Evolutionary conservation across 192 early-diverging fungal genomes (phyloP), one percentile per base, ranked within the genome.

Genomic region (Rhizophlyctis rosea): DNA sequence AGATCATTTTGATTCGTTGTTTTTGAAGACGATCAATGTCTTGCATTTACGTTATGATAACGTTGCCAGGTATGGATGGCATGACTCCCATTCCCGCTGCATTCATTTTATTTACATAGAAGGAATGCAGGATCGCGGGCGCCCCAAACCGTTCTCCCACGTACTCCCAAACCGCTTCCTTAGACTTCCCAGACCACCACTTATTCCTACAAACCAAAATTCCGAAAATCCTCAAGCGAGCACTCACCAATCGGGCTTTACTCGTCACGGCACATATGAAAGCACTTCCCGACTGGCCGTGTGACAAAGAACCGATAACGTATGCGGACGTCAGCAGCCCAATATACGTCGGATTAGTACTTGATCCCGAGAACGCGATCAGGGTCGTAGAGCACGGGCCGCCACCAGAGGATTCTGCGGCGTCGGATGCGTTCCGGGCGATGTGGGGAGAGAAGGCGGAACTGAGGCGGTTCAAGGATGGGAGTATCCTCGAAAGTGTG

Each of bases 371-470:
- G 24, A 69, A 82, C 47, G 79, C 88, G 3, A 66, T 74, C 52
- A 84, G 91, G 29, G 47, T 91, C 27, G 91, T 99, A 0, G 94
- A 93, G 66, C 77, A 89, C 67, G 96, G 96, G 0, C 96, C 96
- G 11, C 72, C 69, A 34, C 86, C 90, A 16, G 87, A 90, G 31
- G 83, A 94, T 50, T 74, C 72, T 30, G 78, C 80, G 24, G 65
- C 63, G 0, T 78, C 84, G 3, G 76, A 76, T 9, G 81, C 73
- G 21, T 97, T 95, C 79, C 77, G 85, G 7, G 67, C 75, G 27
- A 76, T 93, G 32, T 99, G 96, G 96, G 96, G 96, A n/a, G 81
- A 76, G 34, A 87, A 86, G 33, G 82, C 91, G 2, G 94, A 96
- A 66, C 69, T 95, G 53, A 87, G 96, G 31, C 87, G 96, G 16